phyloP scores from a whole-genome alignment of 2,329 filamentous ascomycete genomes.

The Chaetothyriales sp. region DNA sequence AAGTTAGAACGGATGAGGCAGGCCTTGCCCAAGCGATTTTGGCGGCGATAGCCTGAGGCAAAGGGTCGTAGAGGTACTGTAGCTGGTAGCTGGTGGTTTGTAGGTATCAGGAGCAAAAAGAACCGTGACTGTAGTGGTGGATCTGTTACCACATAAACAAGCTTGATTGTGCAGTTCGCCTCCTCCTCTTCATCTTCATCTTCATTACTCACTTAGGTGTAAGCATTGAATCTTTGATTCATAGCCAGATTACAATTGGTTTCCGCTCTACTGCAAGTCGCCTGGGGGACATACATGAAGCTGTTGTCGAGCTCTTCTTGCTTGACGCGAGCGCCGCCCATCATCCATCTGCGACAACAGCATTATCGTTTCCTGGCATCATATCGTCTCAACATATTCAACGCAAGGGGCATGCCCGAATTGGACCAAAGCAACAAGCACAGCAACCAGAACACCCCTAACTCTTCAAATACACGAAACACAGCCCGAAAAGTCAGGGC shows the following conservation, averaged over 20 bases:
- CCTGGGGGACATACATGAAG: background rate
- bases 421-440: background rate
- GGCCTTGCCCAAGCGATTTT: constrained; percentile 73
- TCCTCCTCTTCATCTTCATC: background rate
- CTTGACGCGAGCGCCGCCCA: background rate
- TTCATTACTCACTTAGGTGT: background rate
- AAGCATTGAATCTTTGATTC: no score
- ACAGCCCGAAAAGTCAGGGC: background rate
- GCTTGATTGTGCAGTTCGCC: background rate
- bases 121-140: background rate
- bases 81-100: background rate
- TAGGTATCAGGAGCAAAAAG: background rate
- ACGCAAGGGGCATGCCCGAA: background rate
- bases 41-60: constrained; percentile 36
- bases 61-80: background rate
- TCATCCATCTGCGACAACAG: background rate
- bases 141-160: background rate
- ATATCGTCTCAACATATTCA: background rate
- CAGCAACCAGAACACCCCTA: background rate
- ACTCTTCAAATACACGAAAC: background rate
- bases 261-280: no score
- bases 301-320: background rate
- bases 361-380: background rate
- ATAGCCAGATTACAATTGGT: no score
- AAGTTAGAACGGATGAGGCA: constrained; percentile 80